Base-by-base conservation (phyloP, 169 alveolate species). In the Cryptosporidium felis region DNA sequence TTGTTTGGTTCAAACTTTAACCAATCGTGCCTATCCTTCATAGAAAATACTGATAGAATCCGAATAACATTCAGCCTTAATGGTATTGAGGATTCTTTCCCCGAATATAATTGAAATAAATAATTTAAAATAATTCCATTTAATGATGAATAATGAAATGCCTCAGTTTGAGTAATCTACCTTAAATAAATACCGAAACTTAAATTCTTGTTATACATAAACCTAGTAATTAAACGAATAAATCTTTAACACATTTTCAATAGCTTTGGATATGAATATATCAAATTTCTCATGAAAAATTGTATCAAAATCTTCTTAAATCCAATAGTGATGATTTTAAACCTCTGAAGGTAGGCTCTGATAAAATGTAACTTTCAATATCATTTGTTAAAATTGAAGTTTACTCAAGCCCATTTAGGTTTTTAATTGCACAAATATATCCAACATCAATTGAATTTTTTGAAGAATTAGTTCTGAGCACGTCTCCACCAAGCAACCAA, bases 241-340 rank as follows among this genome's bases (percentile, higher is more conserved):
- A 61, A 61, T n/a, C n/a, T n/a, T n/a, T n/a, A n/a, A n/a, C n/a
- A n/a, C 58, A 61, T 61, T 26, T 38, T 61, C 56, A 38, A 61
- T 61, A 8, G 18, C 56, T 16, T 61, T n/a, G n/a, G n/a, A n/a
- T n/a, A n/a, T n/a, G n/a, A n/a, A n/a, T n/a, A n/a, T n/a, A n/a
- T n/a, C n/a, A n/a, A n/a, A n/a, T n/a, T n/a, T n/a, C n/a, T n/a
- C n/a, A n/a, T n/a, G n/a, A n/a, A n/a, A n/a, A n/a, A n/a, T n/a
- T n/a, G n/a, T n/a, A n/a, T n/a, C n/a, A n/a, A n/a, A n/a, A n/a
- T n/a, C n/a, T n/a, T n/a, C n/a, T n/a, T n/a, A n/a, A n/a, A n/a
- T n/a, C n/a, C n/a, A n/a, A n/a, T n/a, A n/a, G n/a, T n/a, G n/a
- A n/a, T n/a, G n/a, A n/a, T n/a, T n/a, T n/a, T n/a, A n/a, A n/a